Evolutionary conservation across 2,329 filamentous ascomycete genomes (phyloP).

Genomic region (Penicillium hordei): DNA sequence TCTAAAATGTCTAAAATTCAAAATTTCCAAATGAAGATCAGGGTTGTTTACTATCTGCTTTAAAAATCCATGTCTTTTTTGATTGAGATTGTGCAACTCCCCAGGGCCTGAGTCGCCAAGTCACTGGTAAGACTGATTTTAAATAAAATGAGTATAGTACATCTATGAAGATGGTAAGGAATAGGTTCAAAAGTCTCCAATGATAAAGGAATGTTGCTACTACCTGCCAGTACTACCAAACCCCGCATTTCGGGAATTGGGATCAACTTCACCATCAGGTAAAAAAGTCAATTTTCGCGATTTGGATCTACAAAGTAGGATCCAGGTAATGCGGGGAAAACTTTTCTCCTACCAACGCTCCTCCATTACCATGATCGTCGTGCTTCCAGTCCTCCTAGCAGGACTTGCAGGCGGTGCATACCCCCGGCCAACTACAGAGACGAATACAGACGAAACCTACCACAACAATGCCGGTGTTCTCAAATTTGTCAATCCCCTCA

Average conservation of each 20-base stretch:
- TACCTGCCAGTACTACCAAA: neutral
- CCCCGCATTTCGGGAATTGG: neutral
- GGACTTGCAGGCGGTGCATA: neutral
- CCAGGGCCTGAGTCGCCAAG: too few relatives aligned
- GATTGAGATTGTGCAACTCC: neutral
- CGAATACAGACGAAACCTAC: neutral
- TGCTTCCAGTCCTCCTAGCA: neutral
- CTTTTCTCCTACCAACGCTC: neutral
- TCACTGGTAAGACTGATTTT: too few relatives aligned
- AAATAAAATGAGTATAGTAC: too few relatives aligned
- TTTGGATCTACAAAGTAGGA: too few relatives aligned
- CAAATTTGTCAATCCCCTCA: constrained; percentile 22
- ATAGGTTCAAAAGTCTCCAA: neutral
- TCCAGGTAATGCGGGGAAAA: neutral
- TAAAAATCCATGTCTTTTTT: neutral
- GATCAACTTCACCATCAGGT: neutral
- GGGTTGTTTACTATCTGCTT: neutral
- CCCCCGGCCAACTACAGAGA: constrained; percentile 4
- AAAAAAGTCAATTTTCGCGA: too few relatives aligned
- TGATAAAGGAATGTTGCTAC: neutral
- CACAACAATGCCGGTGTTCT: constrained; percentile 16
- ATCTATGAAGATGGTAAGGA: too few relatives aligned
- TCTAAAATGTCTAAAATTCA: neutral
- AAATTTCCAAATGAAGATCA: neutral
- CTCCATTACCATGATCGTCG: neutral